These are phyloP conservation scores for Penicillium frequentans DNA, from an alignment of 2,329 filamentous ascomycete species.

Conservation along the genomic window DNA sequence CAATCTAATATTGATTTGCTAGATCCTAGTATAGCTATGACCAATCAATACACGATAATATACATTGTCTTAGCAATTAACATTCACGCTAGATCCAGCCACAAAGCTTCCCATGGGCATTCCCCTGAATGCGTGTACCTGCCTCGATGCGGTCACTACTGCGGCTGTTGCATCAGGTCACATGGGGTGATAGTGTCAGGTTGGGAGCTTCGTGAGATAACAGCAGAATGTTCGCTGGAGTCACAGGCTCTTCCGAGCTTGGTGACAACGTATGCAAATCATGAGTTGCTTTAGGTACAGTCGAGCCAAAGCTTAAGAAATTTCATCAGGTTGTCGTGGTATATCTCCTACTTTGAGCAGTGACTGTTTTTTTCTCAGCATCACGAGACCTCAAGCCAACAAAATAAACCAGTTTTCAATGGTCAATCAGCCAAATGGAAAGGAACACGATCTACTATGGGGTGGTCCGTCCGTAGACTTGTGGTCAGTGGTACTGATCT, in stretches of 20 bases:
- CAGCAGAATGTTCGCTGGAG: no score
- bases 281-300: no score
- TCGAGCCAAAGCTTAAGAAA: no score
- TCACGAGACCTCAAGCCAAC: neutral
- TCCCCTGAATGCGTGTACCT: no score
- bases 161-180: no score
- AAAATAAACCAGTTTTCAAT: neutral
- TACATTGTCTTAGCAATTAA: neutral
- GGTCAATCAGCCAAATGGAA: neutral
- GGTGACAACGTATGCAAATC: rapidly evolving
- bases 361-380: neutral
- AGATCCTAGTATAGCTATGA: neutral
- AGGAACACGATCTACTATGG: neutral
- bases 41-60: neutral
- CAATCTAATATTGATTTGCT: constrained; percentile 12
- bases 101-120: no score
- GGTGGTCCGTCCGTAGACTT: neutral
- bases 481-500: neutral
- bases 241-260: no score
- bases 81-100: neutral
- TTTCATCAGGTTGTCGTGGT: no score
- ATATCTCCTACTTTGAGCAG: neutral
- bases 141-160: no score
- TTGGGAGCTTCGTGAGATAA: no score
- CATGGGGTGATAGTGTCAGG: no score